Percentiles rank a stretch among this genome's conserved stretches.
Evolutionary conservation across 345 rosid species (phyloP).

Genomic region (Rhizophora apiculata): DNA sequence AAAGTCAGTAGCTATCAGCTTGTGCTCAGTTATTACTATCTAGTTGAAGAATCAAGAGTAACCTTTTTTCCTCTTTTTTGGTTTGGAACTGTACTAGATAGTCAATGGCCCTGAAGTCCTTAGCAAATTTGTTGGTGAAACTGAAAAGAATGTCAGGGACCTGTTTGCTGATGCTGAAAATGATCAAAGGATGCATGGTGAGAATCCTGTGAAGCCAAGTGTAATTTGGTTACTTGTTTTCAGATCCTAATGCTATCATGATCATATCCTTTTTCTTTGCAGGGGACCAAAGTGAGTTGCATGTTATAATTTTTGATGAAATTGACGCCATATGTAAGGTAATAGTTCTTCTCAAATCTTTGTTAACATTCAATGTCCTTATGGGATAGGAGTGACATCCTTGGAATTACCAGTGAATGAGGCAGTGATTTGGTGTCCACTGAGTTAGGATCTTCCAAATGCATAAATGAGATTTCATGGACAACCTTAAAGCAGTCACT

Average conservation of each 20-base stretch:
- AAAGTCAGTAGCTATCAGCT: not conserved
- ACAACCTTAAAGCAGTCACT: too few relatives aligned
- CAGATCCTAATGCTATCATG: constrained; percentile 12
- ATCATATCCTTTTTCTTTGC: constrained; percentile 29
- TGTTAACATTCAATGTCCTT: not conserved
- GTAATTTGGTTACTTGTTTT: not conserved
- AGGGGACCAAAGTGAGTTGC: constrained; percentile 96
- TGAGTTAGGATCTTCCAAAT: too few relatives aligned
- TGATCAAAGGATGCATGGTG: constrained; percentile 82
- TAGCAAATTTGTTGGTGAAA: constrained; percentile 98
- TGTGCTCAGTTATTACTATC: not conserved
- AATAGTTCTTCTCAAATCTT: constrained; percentile 13
- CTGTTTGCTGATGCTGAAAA: constrained; percentile 96
- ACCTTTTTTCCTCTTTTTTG: too few relatives aligned
- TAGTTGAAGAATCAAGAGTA: not conserved
- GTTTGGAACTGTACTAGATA: constrained; percentile 48
- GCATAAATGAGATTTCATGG: too few relatives aligned
- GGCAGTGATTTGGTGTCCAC: too few relatives aligned
- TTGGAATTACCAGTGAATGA: too few relatives aligned
- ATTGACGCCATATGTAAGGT: constrained; percentile 99
- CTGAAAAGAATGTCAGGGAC: constrained; percentile 92
- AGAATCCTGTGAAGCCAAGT: constrained; percentile 14
- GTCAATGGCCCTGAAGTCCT: constrained; percentile 97
- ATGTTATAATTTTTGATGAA: constrained; percentile 97
- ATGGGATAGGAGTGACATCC: not conserved